Evolutionary conservation across 257 asterid species (phyloP), one percentile per base, ranked within the genome.

Genomic region (Ophiorrhiza pumila): DNA sequence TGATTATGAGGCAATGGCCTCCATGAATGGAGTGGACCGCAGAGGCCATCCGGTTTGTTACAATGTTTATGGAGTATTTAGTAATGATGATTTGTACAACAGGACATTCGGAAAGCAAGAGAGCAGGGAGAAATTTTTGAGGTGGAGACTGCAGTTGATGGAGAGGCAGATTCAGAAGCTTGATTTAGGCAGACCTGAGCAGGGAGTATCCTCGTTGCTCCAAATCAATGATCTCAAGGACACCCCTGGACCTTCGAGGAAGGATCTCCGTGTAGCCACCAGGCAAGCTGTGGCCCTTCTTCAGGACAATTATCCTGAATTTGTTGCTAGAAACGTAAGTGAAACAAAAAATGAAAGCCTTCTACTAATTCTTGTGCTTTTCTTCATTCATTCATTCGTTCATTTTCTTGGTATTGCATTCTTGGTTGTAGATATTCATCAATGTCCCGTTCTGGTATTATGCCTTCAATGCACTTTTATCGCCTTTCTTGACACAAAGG

Each of bases 401-500:
- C 27, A 4, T 37, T 37, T 15, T 37, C 20, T 14, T 4, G 2
- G 9, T 61, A 0, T 35, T 34, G 27, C 18, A 45, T 22, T 25
- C 3, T 17, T 23, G 6, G 12, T 10, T 68, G 81, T 68, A 88
- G 95, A 79, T 88, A 69, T 88, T 88, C 69, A 79, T 88, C 74
- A 88, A 88, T 35, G 95, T 85, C 17, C 95, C 95, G 9, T 85
- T 88, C 76, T 88, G 95, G 95, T 88, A 88, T 42, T 88, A 88
- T 37, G 91, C 95, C 7, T 86, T 85, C 75, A 86, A 79, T 27
- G 86, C 95, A 12, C 50, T 88, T 20, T 67, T 85, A 39, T 81
- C 90, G 4, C 87, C 95, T 25, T 88, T 88, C 83, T 79, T 88
- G 41, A 81, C 86, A 32, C 91, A 83, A 76, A 77, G 90, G 52